Percentiles rank a stretch among this genome's conserved stretches.
phyloP scores from a whole-genome alignment of 192 early-diverging fungal species.

The Linnemannia schmuckeri region DNA sequence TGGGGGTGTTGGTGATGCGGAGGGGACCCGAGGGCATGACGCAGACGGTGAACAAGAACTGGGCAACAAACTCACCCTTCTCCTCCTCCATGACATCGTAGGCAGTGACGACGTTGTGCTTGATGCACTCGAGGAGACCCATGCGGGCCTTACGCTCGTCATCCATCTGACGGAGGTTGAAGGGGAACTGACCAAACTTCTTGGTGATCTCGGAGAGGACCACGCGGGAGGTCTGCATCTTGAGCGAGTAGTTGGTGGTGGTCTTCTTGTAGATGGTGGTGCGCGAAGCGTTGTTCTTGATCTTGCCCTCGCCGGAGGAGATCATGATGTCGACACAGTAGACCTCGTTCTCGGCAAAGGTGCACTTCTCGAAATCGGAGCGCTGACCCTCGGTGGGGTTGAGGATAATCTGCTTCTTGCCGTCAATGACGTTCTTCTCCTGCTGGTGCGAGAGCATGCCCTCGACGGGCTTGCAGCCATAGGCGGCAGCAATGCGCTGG shows the following conservation, averaged over 20 bases:
- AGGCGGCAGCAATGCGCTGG: slow-evolving; percentile 83
- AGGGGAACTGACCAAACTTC: slow-evolving; percentile 89
- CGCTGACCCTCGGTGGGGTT: slow-evolving; percentile 85
- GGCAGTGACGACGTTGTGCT: slow-evolving; percentile 83
- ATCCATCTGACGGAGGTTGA: slow-evolving; percentile 85
- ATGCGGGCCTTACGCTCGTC: slow-evolving; percentile 94
- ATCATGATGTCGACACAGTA: slow-evolving; percentile 92
- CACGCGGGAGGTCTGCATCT: slow-evolving; percentile 86
- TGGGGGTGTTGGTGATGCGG: slow-evolving; percentile 84
- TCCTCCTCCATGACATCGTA: slow-evolving; percentile 90
- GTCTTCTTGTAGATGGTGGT: slow-evolving; percentile 96
- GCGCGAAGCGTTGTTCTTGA: slow-evolving; percentile 73
- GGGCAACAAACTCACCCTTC: slow-evolving; percentile 85
- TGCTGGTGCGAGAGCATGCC: slow-evolving; percentile 93
- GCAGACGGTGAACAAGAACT: slow-evolving; percentile 93
- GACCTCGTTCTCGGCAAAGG: slow-evolving; percentile 90
- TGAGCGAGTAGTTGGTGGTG: slow-evolving; percentile 82
- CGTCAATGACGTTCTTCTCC: slow-evolving; percentile 89
- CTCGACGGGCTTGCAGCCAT: slow-evolving; percentile 91
- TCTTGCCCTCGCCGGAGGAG: slow-evolving; percentile 91
- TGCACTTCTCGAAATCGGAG: slow-evolving; percentile 75
- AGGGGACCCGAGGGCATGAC: slow-evolving; percentile 90
- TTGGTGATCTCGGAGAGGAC: slow-evolving; percentile 81
- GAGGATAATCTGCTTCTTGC: slow-evolving; percentile 93
- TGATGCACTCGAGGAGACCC: slow-evolving; percentile 92